Percentiles rank a stretch among this genome's conserved stretches.
phyloP scores from a whole-genome alignment of 148 eudicot species.

The Nepenthes mirabilis region DNA sequence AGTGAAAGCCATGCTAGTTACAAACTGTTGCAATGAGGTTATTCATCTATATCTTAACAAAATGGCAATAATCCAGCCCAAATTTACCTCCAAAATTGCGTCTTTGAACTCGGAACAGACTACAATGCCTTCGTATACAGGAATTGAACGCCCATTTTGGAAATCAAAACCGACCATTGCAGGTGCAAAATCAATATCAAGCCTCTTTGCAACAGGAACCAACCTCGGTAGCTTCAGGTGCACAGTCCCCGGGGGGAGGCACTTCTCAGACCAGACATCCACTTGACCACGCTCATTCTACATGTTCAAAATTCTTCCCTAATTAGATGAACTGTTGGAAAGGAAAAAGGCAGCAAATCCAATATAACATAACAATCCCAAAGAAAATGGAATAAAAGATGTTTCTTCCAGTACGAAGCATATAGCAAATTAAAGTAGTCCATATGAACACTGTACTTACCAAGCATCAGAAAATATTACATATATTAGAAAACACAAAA shows the following conservation, averaged over 20 bases:
- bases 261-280: slow-evolving; percentile 99
- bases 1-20: not conserved
- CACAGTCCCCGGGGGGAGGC: slow-evolving; percentile 96
- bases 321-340: too few species aligned
- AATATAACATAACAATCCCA: too few species aligned
- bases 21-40: not conserved
- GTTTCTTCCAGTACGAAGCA: too few species aligned
- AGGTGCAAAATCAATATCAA: slow-evolving; percentile 77
- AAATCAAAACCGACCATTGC: slow-evolving; percentile 99
- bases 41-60: not conserved
- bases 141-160: slow-evolving; percentile 70
- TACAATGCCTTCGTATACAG: slow-evolving; percentile 87
- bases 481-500: too few species aligned
- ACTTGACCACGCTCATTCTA: slow-evolving; percentile 98
- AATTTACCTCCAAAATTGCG: slow-evolving; percentile 66
- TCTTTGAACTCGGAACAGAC: slow-evolving; percentile 80
- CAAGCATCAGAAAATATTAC: too few species aligned
- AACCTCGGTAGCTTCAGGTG: slow-evolving; percentile 82
- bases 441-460: too few species aligned
- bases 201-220: slow-evolving; percentile 56
- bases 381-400: too few species aligned
- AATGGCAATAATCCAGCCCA: not conserved
- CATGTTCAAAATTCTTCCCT: slow-evolving; percentile 3
- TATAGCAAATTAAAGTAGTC: too few species aligned
- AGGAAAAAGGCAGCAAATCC: too few species aligned